Evolutionary conservation across 805 yeast genomes (phyloP).

Genomic region (Candida sanyiensis): DNA sequence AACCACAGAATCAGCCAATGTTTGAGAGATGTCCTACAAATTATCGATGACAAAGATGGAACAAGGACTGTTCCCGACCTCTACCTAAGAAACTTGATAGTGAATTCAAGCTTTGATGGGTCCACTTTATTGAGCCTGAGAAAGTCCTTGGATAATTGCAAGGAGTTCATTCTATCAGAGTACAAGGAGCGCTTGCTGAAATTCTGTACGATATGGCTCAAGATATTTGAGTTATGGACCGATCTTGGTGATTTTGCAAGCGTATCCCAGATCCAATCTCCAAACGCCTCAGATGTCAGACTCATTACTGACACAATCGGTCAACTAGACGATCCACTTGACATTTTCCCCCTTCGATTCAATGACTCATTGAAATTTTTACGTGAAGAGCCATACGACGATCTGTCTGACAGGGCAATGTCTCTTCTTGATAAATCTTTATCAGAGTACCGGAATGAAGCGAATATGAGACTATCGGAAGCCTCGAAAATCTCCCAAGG

Average conservation of each 20-base stretch:
- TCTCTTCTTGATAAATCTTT: constrained; percentile 7
- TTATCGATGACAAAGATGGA: constrained; percentile 33
- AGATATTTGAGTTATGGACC: constrained; percentile 5
- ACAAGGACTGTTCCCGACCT: constrained; percentile 36
- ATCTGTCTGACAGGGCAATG: constrained; percentile 20
- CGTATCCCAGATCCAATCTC: constrained; percentile 11
- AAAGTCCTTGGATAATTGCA: constrained; percentile 28
- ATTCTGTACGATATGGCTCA: constrained; percentile 16
- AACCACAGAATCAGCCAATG: constrained; percentile 26
- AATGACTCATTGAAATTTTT: constrained; percentile 20
- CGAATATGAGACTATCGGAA: constrained; percentile 12
- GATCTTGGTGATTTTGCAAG: constrained; percentile 12
- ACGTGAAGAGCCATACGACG: constrained; percentile 17
- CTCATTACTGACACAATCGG: constrained; percentile 9
- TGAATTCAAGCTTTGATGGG: constrained; percentile 19
- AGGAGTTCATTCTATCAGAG: constrained; percentile 27
- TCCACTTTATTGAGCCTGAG: constrained; percentile 31
- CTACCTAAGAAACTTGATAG: constrained; percentile 33
- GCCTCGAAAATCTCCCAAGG: constrained; percentile 11
- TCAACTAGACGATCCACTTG: constrained; percentile 7
- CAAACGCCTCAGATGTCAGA: constrained; percentile 12
- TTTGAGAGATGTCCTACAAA: constrained; percentile 28
- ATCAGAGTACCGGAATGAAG: constrained; percentile 17
- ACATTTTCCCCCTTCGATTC: constrained; percentile 19
- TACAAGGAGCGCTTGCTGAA: constrained; percentile 27